Conservation (phyloP, 768 basidiomycete species). For the Serendipita indica region DNA sequence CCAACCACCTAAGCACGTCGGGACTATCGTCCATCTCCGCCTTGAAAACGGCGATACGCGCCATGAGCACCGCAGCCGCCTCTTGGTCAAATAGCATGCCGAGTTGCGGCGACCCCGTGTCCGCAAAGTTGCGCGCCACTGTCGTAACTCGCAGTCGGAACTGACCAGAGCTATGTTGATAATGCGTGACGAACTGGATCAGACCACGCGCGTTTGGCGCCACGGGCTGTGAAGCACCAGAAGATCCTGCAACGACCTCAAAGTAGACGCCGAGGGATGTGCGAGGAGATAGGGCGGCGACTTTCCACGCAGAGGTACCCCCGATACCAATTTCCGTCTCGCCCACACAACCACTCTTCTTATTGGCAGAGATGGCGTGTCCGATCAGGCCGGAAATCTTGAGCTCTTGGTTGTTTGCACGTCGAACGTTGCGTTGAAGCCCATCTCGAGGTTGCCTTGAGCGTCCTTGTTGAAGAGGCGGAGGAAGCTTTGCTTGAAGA, state of each 20-base stretch:
- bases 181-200: constrained; percentile 97
- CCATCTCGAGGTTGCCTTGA: constrained; percentile 86
- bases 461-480: constrained; percentile 86
- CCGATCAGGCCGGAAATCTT: constrained; percentile 97
- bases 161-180: constrained; percentile 94
- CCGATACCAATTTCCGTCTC: constrained; percentile 99
- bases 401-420: constrained; percentile 90
- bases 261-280: constrained; percentile 91
- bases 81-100: constrained; percentile 96
- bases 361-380: constrained; percentile 92
- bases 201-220: constrained; percentile 82
- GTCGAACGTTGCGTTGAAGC: constrained; percentile 93
- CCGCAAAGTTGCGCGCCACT: constrained; percentile 92
- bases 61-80: constrained; percentile 94
- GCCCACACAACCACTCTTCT: constrained; percentile 91
- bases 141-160: constrained; percentile 94
- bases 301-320: constrained; percentile 96
- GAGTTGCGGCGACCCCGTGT: constrained; percentile 88
- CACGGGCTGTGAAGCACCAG: constrained; percentile 42
- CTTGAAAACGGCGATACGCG: constrained; percentile 97
- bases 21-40: constrained; percentile 97
- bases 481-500: constrained; percentile 97
- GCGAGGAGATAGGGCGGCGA: constrained; percentile 76
- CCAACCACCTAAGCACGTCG: constrained; percentile 92
- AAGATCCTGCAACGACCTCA: constrained; percentile 79